phyloP scores from a whole-genome alignment of 1,284 basidiomycete genomes.

The Gomphus sp. region DNA sequence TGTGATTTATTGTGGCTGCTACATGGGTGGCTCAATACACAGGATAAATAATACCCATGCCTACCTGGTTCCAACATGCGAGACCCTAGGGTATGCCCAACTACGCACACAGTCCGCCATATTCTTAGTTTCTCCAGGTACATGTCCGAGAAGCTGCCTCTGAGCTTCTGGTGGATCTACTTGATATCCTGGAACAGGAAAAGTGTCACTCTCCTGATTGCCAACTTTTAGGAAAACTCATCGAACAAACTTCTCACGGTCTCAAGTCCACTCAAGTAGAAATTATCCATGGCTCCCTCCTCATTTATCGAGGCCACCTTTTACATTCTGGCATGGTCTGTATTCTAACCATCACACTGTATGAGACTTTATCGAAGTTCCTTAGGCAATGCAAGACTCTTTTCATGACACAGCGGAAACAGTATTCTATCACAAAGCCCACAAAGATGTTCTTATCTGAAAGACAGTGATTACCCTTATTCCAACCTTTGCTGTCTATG shows the following conservation, averaged over 20 bases:
- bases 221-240: constrained; percentile 66
- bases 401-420: constrained; percentile 60
- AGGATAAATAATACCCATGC: too few relatives aligned
- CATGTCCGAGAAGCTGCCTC: constrained; percentile 86
- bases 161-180: constrained; percentile 80
- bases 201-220: constrained; percentile 52
- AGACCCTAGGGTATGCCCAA: too few relatives aligned
- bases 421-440: constrained; percentile 82
- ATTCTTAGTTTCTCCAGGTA: too few relatives aligned
- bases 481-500: constrained; percentile 89
- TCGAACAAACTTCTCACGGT: constrained; percentile 84
- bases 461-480: constrained; percentile 93
- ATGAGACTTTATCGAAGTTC: not conserved
- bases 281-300: constrained; percentile 86
- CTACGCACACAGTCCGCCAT: too few relatives aligned
- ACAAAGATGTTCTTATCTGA: constrained; percentile 79
- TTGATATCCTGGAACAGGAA: constrained; percentile 73
- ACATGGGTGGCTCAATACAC: too few relatives aligned
- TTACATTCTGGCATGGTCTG: constrained; percentile 86
- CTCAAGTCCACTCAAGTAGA: constrained; percentile 66
- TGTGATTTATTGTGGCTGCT: too few relatives aligned
- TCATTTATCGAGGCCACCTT: constrained; percentile 88
- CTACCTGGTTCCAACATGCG: too few relatives aligned
- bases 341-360: not conserved
- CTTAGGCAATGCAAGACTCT: constrained; percentile 75